Evolutionary conservation across 129 eudicot genomes (phyloP).

Genomic region (Centaurea solstitialis): DNA sequence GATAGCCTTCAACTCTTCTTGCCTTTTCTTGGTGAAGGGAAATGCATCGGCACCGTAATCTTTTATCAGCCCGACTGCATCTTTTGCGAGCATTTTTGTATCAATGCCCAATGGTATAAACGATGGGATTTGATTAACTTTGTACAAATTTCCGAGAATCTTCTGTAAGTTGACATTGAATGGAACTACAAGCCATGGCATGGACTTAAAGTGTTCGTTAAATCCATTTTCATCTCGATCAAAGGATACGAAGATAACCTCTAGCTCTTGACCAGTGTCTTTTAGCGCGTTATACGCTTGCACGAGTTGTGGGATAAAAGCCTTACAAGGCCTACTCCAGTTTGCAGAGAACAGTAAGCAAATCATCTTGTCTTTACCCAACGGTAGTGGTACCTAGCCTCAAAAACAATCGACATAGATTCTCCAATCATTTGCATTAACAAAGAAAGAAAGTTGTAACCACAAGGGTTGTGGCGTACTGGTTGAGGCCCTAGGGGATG

Average conservation of each 20-base stretch:
- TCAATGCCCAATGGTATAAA: conserved; percentile 33
- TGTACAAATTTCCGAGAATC: conserved; percentile 27
- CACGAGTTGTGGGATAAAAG: conserved; percentile 42
- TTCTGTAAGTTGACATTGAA: conserved; percentile 32
- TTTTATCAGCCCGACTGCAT: conserved; percentile 42
- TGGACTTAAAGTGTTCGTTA: conserved; percentile 39
- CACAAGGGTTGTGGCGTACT: too few relatives aligned
- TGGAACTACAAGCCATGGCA: conserved; percentile 63
- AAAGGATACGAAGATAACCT: conserved; percentile 46
- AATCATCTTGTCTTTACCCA: conserved; percentile 37
- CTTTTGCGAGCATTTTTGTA: conserved; percentile 32
- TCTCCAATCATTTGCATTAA: not conserved
- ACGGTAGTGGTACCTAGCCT: conserved; percentile 38
- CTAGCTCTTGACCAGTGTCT: conserved; percentile 27
- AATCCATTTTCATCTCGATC: conserved; percentile 50
- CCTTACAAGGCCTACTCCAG: conserved; percentile 59
- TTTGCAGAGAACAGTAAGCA: conserved; percentile 57
- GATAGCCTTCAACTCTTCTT: conserved; percentile 45
- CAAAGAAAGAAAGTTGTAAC: not conserved
- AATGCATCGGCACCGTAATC: conserved; percentile 54
- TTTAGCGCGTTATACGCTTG: conserved; percentile 39
- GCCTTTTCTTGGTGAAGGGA: conserved; percentile 49
- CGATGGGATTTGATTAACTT: conserved; percentile 44
- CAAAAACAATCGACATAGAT: conserved; percentile 6
- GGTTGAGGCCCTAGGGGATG: too few relatives aligned